Conservation (phyloP, 2,329 filamentous ascomycete species). For the Pseudogymnoascus sp. region DNA sequence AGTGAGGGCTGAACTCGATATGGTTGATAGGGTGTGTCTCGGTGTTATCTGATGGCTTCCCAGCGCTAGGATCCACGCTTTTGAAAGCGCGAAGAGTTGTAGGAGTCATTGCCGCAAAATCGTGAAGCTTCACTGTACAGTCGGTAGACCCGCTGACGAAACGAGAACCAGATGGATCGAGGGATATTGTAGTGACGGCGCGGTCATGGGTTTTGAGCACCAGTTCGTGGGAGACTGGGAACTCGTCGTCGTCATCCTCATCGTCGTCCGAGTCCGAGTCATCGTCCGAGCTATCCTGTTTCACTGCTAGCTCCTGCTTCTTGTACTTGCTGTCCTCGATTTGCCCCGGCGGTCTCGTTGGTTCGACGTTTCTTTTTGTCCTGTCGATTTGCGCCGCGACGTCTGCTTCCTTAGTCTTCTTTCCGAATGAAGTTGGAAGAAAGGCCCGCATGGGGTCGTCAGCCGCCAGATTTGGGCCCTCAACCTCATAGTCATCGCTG, state of each 20-base stretch:
- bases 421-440: conserved; percentile 77
- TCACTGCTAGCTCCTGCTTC: conserved; percentile 26
- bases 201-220: conserved; percentile 87
- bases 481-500: conserved; percentile 51
- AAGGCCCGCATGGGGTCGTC: conserved; percentile 70
- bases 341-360: conserved; percentile 19
- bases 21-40: conserved; percentile 87
- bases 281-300: conserved; percentile 32
- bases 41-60: conserved; percentile 59
- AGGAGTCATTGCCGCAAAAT: conserved; percentile 92
- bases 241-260: conserved; percentile 72
- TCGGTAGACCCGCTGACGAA: conserved; percentile 88
- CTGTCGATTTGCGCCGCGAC: conserved; percentile 73
- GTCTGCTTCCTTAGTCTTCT: conserved; percentile 65
- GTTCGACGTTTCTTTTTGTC: conserved; percentile 52
- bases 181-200: conserved; percentile 71
- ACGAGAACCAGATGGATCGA: conserved; percentile 78
- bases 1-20: conserved; percentile 75
- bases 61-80: conserved; percentile 75
- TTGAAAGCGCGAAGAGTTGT: conserved; percentile 92
- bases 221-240: conserved; percentile 86
- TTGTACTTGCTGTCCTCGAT: conserved; percentile 24
- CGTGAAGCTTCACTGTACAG: conserved; percentile 84
- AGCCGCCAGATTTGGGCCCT: conserved; percentile 43
- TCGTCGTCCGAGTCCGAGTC: conserved; percentile 37